phyloP scores from a whole-genome alignment of 257 asterid species.

The Petrea volubilis region DNA sequence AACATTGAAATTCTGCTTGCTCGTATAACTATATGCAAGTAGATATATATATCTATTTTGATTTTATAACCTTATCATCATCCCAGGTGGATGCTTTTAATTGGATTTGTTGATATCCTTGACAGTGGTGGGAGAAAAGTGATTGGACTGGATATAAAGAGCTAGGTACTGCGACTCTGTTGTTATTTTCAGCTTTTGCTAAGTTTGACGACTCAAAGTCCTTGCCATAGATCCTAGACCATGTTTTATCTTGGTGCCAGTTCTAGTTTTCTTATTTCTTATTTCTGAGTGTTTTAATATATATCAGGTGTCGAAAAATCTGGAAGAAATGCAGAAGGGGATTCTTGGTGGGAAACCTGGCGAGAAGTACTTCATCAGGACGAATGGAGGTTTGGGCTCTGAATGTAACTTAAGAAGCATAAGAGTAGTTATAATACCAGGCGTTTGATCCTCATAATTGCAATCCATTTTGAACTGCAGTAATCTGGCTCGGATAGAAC shows the following conservation, averaged over 20 bases:
- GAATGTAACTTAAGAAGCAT: neutral
- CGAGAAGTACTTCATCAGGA: slow-evolving; percentile 96
- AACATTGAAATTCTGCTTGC: slow-evolving; percentile 1
- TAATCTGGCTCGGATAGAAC: slow-evolving; percentile 94
- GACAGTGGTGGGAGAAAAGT: slow-evolving; percentile 99
- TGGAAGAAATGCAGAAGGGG: slow-evolving; percentile 92
- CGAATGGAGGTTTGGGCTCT: slow-evolving; percentile 86
- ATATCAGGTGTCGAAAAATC: slow-evolving; percentile 93
- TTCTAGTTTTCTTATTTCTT: slow-evolving; percentile 16
- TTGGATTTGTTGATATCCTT: slow-evolving; percentile 94
- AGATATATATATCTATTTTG: slow-evolving; percentile 24
- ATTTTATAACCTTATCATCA: slow-evolving; percentile 65
- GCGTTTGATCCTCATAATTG: neutral
- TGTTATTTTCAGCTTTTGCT: slow-evolving; percentile 13
- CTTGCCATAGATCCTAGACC: neutral
- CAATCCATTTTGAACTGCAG: slow-evolving; percentile 49
- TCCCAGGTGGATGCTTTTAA: slow-evolving; percentile 97
- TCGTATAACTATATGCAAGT: neutral
- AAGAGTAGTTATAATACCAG: neutral
- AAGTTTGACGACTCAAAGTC: neutral
- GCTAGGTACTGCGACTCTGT: slow-evolving; percentile 62
- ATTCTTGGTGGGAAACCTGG: slow-evolving; percentile 99
- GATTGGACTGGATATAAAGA: slow-evolving; percentile 99
- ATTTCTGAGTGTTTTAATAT: slow-evolving; percentile 18
- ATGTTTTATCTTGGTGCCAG: neutral